Evolutionary conservation across 257 asterid species (phyloP).

Genomic region (Fraxinus cuspidata): DNA sequence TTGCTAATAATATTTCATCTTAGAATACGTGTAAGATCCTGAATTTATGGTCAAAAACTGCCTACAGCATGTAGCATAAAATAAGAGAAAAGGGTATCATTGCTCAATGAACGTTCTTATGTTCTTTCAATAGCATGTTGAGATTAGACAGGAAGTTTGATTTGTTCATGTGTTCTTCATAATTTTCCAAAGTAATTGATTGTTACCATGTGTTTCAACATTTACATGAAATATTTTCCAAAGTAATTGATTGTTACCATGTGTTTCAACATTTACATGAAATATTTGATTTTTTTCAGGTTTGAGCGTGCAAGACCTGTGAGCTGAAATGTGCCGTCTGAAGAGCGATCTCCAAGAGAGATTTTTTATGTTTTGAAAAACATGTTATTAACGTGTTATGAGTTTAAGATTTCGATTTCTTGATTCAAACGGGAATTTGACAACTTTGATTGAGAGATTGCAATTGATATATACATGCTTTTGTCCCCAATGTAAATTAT

Average conservation of each 20-base stretch:
- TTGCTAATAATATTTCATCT: too few relatives aligned
- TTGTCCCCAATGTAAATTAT: neutral
- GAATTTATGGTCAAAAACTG: too few relatives aligned
- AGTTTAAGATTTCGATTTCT: neutral
- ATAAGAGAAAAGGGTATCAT: neutral
- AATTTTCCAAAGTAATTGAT: neutral
- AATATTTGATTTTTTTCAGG: neutral
- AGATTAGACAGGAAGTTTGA: neutral
- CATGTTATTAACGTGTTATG: neutral
- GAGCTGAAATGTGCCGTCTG: neutral
- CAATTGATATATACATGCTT: neutral
- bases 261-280: too few relatives aligned
- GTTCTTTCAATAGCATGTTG: neutral
- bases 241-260: neutral
- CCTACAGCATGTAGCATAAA: too few relatives aligned
- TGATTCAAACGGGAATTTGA: neutral
- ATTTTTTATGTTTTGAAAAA: neutral
- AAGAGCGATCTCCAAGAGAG: neutral
- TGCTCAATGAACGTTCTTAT: neutral
- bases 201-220: neutral
- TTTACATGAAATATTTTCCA: neutral
- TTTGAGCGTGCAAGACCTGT: neutral
- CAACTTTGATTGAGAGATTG: neutral
- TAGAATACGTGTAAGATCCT: too few relatives aligned
- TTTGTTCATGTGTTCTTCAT: neutral